These are phyloP conservation scores for Amylostereum areolatum DNA, from an alignment of 1,284 basidiomycete genomes.

Conservation along the genomic window DNA sequence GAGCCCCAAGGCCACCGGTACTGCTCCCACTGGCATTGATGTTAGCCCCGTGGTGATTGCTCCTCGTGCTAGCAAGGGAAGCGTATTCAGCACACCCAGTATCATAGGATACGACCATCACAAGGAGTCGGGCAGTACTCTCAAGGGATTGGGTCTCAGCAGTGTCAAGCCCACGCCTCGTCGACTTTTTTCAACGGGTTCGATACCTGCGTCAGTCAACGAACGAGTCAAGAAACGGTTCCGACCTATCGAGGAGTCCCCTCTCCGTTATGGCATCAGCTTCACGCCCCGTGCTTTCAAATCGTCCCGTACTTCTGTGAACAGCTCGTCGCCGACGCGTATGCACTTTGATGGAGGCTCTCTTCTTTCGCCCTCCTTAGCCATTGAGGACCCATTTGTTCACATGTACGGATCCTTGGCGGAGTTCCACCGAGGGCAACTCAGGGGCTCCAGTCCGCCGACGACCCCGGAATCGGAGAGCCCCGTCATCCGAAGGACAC, in stretches of 20 bases:
- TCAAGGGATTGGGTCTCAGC: constrained; percentile 10
- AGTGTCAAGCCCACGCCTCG: constrained; percentile 20
- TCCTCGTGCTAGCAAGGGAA: constrained; percentile 23
- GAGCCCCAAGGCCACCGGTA: constrained; percentile 32
- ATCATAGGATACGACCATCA: constrained; percentile 12
- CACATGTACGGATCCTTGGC: constrained; percentile 22
- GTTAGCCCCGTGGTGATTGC: constrained; percentile 27
- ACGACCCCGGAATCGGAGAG: constrained; percentile 44
- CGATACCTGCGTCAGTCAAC: constrained; percentile 18
- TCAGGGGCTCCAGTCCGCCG: constrained; percentile 22
- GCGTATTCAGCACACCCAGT: constrained; percentile 25
- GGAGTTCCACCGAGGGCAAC: constrained; percentile 8
- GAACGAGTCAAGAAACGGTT: constrained; percentile 17
- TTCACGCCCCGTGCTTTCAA: constrained; percentile 5
- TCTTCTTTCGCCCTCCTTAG: constrained; percentile 8
- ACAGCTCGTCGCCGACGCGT: background rate
- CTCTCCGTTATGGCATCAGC: constrained; percentile 11
- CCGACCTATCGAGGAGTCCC: constrained; percentile 19
- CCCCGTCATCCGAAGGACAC: constrained; percentile 47
- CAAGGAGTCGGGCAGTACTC: constrained; percentile 9
- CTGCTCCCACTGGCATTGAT: constrained; percentile 16
- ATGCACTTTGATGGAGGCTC: background rate
- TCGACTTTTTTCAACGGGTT: constrained; percentile 18
- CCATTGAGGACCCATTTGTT: constrained; percentile 28
- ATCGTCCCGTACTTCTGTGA: constrained; percentile 15